Evolutionary conservation across 768 basidiomycete species (phyloP).

Genomic region (Melanogaster broomeanus): DNA sequence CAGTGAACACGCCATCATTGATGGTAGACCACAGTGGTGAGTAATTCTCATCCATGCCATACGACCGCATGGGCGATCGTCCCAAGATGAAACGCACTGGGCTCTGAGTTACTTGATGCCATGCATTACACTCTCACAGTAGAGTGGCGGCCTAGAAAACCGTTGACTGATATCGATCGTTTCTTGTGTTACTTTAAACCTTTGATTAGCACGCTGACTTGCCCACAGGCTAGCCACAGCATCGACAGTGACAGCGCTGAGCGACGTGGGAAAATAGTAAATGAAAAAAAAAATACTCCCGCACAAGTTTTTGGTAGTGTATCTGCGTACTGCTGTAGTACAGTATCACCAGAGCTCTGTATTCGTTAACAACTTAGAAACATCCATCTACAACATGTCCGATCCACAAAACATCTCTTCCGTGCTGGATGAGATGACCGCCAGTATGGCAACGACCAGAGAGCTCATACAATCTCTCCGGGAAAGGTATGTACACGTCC

Average conservation of each 20-base stretch:
- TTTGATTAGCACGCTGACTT: constrained; percentile 8
- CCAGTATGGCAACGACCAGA: constrained; percentile 61
- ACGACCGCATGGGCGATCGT: not conserved
- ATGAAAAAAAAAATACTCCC: not conserved
- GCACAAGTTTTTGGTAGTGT: not conserved
- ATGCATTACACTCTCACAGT: constrained; percentile 49
- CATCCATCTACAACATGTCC: constrained; percentile 16
- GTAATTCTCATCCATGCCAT: not conserved
- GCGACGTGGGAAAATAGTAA: no score
- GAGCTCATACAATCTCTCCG: constrained; percentile 54
- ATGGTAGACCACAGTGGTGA: no score
- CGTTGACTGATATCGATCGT: constrained; percentile 61
- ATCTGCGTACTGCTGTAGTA: no score
- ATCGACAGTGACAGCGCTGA: no score
- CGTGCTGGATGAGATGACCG: constrained; percentile 56
- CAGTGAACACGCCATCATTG: no score
- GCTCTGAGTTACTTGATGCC: constrained; percentile 55
- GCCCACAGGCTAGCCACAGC: no score
- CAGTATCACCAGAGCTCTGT: no score
- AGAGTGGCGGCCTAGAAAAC: constrained; percentile 66
- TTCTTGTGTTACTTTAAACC: constrained; percentile 3
- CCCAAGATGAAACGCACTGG: constrained; percentile 61
- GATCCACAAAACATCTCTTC: constrained; percentile 23
- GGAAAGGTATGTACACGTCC: constrained; percentile 47
- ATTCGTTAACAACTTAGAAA: not conserved